Base-by-base conservation (phyloP, 2,329 filamentous ascomycete species). In the Elsinoe australis region DNA sequence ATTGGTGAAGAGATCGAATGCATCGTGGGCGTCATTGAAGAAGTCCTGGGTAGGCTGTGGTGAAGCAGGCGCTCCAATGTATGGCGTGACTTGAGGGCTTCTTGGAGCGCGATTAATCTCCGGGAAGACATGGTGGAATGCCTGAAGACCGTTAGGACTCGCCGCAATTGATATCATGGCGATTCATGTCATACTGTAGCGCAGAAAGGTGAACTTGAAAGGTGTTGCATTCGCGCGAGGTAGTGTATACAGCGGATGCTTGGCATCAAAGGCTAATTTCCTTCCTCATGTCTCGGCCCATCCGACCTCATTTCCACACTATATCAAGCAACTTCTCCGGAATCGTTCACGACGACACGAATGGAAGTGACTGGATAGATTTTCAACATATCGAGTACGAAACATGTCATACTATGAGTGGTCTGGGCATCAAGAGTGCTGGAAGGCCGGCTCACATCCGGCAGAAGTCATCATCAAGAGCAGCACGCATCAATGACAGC, bases 401-500 rank as follows among this genome's bases (percentile, higher is more conserved):
- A 47, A 47, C 6, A 48, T 48, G 45, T 47, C 18, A 14, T 19
- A 15, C 19, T 2, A 48, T 48, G 45, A 48, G 34, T 15, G 33
- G 33, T 6, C 45, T 48, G 8, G 45, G 31, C 32, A 36, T 38
- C 34, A 48, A 48, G 26, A 33, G 45, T 31, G 26, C 34, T 12
- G 19, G 18, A 9, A 18, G 45, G 32, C 45, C 45, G 21, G 31
- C 33, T 6, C 45, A 48, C 29, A 9, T 38, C 10, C 45, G 45
- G 5, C 33, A 34, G 21, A 48, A 48, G 18, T 48, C 45, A 12
- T 48, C 45, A 15, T 48, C 45, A 8, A 36, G 45, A 8, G 24
- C 45, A 14, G 24, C 19, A 14, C 45, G 45, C 15, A 17, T 9
- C 5, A 39, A 26, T 15, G 45, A 48, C 15, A 29, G 45, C n/a